Conservation (phyloP, 1,284 basidiomycete species). For the Ganoderma resinaceum region DNA sequence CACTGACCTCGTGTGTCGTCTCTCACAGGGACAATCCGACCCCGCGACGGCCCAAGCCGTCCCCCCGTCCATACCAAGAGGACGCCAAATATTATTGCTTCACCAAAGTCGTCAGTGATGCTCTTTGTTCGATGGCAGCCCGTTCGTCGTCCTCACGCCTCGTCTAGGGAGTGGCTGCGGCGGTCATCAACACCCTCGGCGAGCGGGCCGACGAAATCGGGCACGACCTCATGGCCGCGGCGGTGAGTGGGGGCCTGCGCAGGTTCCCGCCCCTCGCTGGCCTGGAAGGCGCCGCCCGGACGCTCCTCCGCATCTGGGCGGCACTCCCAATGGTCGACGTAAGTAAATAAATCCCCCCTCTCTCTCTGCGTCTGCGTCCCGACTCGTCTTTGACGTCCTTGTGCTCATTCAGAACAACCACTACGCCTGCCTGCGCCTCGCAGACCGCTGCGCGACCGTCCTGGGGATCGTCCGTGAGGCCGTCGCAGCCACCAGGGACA, state of each 20-base stretch:
- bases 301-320: conserved; percentile 67
- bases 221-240: conserved; percentile 54
- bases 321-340: conserved; percentile 67
- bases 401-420: conserved; percentile 57
- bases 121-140: not conserved
- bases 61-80: too few relatives aligned
- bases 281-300: conserved; percentile 57
- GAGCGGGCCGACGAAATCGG: conserved; percentile 45
- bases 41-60: too few relatives aligned
- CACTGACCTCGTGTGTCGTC: too few relatives aligned
- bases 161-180: conserved; percentile 41
- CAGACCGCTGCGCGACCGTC: conserved; percentile 58
- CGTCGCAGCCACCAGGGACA: conserved; percentile 47
- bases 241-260: conserved; percentile 53
- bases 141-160: not conserved
- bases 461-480: conserved; percentile 54
- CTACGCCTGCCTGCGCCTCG: conserved; percentile 54
- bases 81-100: too few relatives aligned
- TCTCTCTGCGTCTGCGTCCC: conserved; percentile 10
- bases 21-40: too few relatives aligned
- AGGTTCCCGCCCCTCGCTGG: conserved; percentile 63
- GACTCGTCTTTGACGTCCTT: not conserved
- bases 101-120: too few relatives aligned
- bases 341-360: conserved; percentile 43
- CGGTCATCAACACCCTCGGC: conserved; percentile 53